Evolutionary conservation across 768 basidiomycete genomes (phyloP).

Genomic region (Macrolepiota fuliginosa): DNA sequence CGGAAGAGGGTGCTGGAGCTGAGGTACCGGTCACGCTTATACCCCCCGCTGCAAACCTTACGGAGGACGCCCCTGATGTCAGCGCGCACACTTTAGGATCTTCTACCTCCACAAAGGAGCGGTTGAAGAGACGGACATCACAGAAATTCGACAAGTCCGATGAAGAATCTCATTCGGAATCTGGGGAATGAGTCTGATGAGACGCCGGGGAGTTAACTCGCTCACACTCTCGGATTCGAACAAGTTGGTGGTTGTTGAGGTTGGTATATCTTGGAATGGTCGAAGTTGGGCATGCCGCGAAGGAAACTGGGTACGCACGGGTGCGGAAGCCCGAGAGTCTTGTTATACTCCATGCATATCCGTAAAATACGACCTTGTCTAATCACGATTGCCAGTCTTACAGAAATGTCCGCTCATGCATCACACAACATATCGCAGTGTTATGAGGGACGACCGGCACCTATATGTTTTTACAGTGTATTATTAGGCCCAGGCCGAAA

Average conservation of each 20-base stretch:
- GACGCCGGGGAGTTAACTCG: neutral
- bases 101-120: neutral
- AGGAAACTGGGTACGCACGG: too few species aligned
- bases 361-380: conserved; percentile 50
- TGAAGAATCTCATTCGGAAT: neutral
- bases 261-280: too few species aligned
- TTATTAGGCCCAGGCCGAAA: too few species aligned
- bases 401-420: too few species aligned
- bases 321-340: neutral
- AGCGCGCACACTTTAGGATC: neutral
- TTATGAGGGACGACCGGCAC: too few species aligned
- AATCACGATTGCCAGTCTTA: too few species aligned
- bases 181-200: neutral
- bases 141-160: neutral
- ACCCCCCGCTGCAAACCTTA: neutral
- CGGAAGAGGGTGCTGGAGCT: neutral
- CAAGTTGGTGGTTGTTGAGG: too few species aligned
- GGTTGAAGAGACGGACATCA: conserved; percentile 5
- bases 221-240: too few species aligned
- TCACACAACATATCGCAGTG: too few species aligned
- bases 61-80: neutral
- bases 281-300: too few species aligned
- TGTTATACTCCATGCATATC: neutral
- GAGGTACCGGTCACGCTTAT: neutral
- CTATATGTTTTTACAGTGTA: too few species aligned